A percentile compares a stretch with the other conserved stretches of the same genome.
These are phyloP conservation scores for Neurospora discreta DNA, from an alignment of 495 filamentous ascomycete species.

Conservation along the genomic window DNA sequence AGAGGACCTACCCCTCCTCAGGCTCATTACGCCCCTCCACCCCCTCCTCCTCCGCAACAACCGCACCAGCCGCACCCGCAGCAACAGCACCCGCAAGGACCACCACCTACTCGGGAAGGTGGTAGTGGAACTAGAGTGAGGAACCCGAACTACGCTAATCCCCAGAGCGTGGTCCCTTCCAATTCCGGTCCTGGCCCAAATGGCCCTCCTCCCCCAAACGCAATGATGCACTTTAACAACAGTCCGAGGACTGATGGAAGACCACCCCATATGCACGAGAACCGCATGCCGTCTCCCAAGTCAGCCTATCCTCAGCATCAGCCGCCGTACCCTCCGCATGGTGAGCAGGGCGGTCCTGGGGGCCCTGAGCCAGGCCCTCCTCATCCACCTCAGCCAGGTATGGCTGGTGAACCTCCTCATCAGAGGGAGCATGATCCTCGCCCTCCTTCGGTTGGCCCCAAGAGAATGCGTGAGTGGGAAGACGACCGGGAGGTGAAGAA, in stretches of 20 bases:
- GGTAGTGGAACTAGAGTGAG: conserved; percentile 40
- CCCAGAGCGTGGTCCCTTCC: conserved; percentile 35
- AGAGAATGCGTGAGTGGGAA: conserved; percentile 85
- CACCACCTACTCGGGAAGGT: conserved; percentile 16
- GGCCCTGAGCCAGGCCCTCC: conserved; percentile 68
- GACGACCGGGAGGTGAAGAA: conserved; percentile 74
- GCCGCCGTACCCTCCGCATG: conserved; percentile 60
- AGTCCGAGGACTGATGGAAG: conserved; percentile 72
- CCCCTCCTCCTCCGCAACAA: conserved; percentile 42
- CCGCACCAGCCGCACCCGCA: conserved; percentile 38
- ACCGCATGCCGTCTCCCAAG: conserved; percentile 72
- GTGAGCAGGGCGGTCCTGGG: conserved; percentile 44
- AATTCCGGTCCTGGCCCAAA: conserved; percentile 15
- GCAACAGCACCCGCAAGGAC: conserved; percentile 17
- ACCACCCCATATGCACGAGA: conserved; percentile 64
- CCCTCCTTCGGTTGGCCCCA: conserved; percentile 66
- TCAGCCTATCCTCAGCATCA: conserved; percentile 71
- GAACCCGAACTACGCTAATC: conserved; percentile 59
- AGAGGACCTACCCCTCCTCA: conserved; percentile 41
- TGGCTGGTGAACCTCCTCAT: conserved; percentile 55
- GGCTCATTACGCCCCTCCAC: conserved; percentile 48
- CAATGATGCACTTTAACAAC: conserved; percentile 69
- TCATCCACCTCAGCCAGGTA: conserved; percentile 58
- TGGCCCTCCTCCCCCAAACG: conserved; percentile 49
- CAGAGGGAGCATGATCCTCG: conserved; percentile 65